phyloP scores from a whole-genome alignment of 2,329 filamentous ascomycete species.

The Aspergillus clavatus region DNA sequence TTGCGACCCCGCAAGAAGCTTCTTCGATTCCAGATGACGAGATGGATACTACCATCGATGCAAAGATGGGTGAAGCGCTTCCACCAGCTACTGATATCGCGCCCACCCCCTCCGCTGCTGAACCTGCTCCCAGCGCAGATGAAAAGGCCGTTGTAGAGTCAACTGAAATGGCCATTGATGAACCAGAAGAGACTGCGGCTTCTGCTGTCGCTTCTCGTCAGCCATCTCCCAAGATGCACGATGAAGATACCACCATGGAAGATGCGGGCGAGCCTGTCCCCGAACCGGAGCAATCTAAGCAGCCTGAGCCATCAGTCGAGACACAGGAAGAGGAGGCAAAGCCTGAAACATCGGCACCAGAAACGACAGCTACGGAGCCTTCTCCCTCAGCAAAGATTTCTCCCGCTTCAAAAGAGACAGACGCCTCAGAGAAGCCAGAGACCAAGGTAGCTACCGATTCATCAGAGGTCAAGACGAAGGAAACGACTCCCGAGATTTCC shows the following conservation, averaged over 20 bases:
- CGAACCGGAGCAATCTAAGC: conserved; percentile 16
- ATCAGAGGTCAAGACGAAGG: conserved; percentile 13
- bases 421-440: conserved; percentile 2
- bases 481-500: conserved; percentile 12
- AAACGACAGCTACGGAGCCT: conserved; percentile 17
- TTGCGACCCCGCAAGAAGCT: conserved; percentile 42
- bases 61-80: conserved; percentile 40
- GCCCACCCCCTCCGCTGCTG: conserved; percentile 27
- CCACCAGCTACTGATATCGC: conserved; percentile 33
- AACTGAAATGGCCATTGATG: conserved; percentile 28
- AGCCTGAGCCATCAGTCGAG: conserved; percentile 14
- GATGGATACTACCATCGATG: conserved; percentile 32
- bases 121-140: conserved; percentile 28
- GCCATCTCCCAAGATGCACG: conserved; percentile 26
- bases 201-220: conserved; percentile 29
- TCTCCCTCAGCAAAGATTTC: conserved; percentile 14
- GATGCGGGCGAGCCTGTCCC: conserved; percentile 26
- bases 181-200: conserved; percentile 22
- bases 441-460: conserved; percentile 6
- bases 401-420: conserved; percentile 19
- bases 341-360: conserved; percentile 15
- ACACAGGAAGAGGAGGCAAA: conserved; percentile 23
- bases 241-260: conserved; percentile 39
- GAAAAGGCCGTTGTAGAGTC: conserved; percentile 30
- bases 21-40: conserved; percentile 44